Base-by-base conservation (phyloP, 257 asterid species). In the Gentiana macrophylla region DNA sequence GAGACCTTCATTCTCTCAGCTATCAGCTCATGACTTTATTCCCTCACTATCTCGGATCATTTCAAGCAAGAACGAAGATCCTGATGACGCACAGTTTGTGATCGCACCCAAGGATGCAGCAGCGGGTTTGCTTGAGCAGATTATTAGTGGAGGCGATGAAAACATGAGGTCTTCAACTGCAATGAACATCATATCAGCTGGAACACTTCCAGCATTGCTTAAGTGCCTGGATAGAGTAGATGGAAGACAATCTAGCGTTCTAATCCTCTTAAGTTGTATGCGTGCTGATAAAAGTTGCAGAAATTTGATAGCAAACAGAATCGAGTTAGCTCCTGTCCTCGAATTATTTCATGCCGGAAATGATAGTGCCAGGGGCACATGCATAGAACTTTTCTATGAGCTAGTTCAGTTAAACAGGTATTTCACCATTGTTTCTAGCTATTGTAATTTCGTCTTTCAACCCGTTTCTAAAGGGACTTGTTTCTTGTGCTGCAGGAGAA, bases 101-200 rank as follows among this genome's bases (percentile, higher is more conserved):
- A 53, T 86, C 44, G 83, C 75, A 33, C 82, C 94, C 53, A 86
- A 84, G 72, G 94, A 86, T 70, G 89, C 96, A 50, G 82, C 94
- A 32, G 38, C 78, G 45, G 74, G 68, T 53, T 73, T 86, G 79
- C 86, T 86, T 0, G 89, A 81, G 62, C 75, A 80, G 60, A 78
- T 86, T 52, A 80, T 84, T 8, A 65, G 52, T 12, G 89, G 80
- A 60, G 86, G 86, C 37, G 91, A 80, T 62, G 94, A 84, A 76
- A 76, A 55, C 32, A 82, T 74, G 57, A 59, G 71, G 60, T 67
- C 65, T 12, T 62, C 8, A 35, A 77, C 62, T 62, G 78, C 73
- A 43, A 60, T 35, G 70, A 72, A 49, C 10, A 76, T 84, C 49
- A 53, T 81, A 67, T 70, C 81, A 32, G 75, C 69, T 50, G 76